Evolutionary conservation across 352 stramenopile species (phyloP).

Genomic region (Globisporangium barbulae): DNA sequence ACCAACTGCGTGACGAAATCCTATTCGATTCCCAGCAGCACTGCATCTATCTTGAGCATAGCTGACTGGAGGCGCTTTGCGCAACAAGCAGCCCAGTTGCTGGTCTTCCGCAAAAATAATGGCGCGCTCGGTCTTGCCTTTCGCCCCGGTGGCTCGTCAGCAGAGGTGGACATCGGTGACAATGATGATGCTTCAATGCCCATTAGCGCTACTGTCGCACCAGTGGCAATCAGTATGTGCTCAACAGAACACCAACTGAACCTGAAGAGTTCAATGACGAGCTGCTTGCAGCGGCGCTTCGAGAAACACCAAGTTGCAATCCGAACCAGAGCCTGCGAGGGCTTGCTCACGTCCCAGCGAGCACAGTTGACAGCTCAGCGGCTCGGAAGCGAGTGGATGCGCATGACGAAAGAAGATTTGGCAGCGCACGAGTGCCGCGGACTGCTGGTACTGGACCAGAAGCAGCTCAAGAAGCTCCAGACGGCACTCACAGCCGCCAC

Average conservation of each 20-base stretch:
- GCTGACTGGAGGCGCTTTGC: constrained; percentile 29
- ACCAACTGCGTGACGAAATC: neutral
- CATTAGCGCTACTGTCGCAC: neutral
- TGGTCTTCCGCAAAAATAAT: constrained; percentile 38
- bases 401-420: constrained; percentile 54
- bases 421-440: constrained; percentile 35
- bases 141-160: no score
- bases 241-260: neutral
- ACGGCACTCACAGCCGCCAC: constrained; percentile 22
- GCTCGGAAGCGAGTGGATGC: constrained; percentile 38
- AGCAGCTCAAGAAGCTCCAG: constrained; percentile 28
- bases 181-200: neutral
- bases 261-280: constrained; percentile 5
- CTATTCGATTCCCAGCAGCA: neutral
- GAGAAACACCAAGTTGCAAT: constrained; percentile 39
- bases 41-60: constrained; percentile 10
- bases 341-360: constrained; percentile 2
- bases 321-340: constrained; percentile 18
- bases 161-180: neutral
- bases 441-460: constrained; percentile 39
- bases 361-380: neutral
- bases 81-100: constrained; percentile 15
- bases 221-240: neutral
- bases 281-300: constrained; percentile 26
- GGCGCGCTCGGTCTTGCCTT: constrained; percentile 16